phyloP scores from a whole-genome alignment of 1,139 yeast genomes.

The Scheffersomyces parashehatae region DNA sequence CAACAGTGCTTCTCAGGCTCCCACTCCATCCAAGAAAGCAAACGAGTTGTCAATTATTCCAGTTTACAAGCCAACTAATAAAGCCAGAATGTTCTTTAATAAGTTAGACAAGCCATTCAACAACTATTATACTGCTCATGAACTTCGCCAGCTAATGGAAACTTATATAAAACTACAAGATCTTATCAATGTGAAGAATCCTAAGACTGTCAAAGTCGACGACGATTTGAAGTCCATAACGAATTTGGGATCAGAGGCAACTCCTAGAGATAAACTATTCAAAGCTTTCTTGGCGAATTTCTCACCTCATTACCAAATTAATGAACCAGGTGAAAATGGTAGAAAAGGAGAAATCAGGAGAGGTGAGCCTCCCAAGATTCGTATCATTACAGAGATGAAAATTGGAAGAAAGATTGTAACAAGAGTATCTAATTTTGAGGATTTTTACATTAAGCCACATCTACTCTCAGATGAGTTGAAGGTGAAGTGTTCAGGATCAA shows the following conservation, averaged over 20 bases:
- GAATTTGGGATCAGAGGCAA: conserved; percentile 20
- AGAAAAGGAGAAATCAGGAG: conserved; percentile 44
- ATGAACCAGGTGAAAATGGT: conserved; percentile 43
- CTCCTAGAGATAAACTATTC: conserved; percentile 55
- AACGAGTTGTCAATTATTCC: conserved; percentile 36
- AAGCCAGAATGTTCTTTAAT: conserved; percentile 51
- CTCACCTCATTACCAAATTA: conserved; percentile 58
- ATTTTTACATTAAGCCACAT: conserved; percentile 64
- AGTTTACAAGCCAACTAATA: conserved; percentile 56
- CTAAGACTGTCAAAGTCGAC: conserved; percentile 56
- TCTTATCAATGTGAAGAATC: conserved; percentile 47
- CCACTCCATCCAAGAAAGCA: conserved; percentile 22
- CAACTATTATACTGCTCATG: conserved; percentile 50
- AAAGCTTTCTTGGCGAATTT: conserved; percentile 53
- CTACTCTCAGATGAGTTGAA: conserved; percentile 68
- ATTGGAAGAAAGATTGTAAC: conserved; percentile 85
- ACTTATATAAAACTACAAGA: conserved; percentile 55
- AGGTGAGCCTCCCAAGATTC: conserved; percentile 70
- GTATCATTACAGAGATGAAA: conserved; percentile 70
- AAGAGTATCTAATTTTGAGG: conserved; percentile 66
- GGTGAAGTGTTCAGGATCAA: conserved; percentile 84
- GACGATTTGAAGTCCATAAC: conserved; percentile 35
- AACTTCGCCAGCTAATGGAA: conserved; percentile 53
- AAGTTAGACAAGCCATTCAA: conserved; percentile 37
- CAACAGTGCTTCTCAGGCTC: conserved; percentile 12